Evolutionary conservation across 352 stramenopile genomes (phyloP).

Genomic region (Globisporangium camurandrum): DNA sequence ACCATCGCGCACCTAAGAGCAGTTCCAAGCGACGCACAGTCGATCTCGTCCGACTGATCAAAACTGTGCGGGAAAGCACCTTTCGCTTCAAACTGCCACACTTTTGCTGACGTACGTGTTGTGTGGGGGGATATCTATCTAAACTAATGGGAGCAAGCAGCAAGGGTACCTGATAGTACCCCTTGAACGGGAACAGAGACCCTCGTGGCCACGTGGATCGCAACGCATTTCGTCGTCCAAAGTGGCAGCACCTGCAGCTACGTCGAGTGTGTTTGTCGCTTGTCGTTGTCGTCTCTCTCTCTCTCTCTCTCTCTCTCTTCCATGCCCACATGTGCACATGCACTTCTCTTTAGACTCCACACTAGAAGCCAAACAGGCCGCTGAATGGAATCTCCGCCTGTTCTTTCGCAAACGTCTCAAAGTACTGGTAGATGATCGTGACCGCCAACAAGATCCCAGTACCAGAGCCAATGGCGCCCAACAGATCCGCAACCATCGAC

Average conservation of each 20-base stretch:
- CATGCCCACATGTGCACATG: background rate
- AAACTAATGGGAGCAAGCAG: too few species aligned
- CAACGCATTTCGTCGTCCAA: too few species aligned
- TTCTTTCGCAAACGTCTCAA: constrained; percentile 96
- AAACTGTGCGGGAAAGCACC: constrained; percentile 30
- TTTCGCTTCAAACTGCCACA: constrained; percentile 32
- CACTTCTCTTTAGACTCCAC: background rate
- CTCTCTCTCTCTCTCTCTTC: background rate
- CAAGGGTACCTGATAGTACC: constrained; percentile 81
- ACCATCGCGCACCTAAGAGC: constrained; percentile 79
- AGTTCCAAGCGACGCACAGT: constrained; percentile 31
- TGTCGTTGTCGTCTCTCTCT: background rate
- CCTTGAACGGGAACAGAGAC: constrained; percentile 82
- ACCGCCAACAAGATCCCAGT: constrained; percentile 98
- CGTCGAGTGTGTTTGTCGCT: background rate
- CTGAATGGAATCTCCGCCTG: constrained; percentile 76
- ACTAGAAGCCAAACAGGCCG: constrained; percentile 79
- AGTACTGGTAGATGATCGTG: constrained; percentile 99
- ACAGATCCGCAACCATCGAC: constrained; percentile 97
- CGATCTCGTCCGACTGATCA: constrained; percentile 3
- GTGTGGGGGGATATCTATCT: too few species aligned
- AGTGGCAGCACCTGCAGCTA: too few species aligned
- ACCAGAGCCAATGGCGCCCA: constrained; percentile 97
- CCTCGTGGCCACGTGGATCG: constrained; percentile 30
- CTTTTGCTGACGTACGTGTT: constrained; percentile 49